Base-by-base conservation (phyloP, 2,329 filamentous ascomycete genomes). In the Alternaria novae-zelandiae region DNA sequence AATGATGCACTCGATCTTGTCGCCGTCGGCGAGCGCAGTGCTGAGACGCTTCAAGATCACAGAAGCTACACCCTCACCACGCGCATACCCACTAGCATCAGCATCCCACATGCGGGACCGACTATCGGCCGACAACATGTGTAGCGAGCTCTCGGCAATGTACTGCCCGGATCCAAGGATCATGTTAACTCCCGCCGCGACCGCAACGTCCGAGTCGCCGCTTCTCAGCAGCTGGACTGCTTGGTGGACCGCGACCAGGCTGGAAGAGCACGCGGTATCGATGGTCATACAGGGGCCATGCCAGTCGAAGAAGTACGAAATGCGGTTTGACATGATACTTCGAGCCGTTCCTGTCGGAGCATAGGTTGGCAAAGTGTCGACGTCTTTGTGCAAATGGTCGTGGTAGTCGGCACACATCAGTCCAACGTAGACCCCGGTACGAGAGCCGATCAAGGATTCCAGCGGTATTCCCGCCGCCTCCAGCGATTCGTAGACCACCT, bases 21-120 rank as follows among this genome's bases (percentile, higher is more conserved):
- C 83, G 2, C 81, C 81, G 68, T 85, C 81, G 0, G 60, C 72
- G 6, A 89, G 59, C 0, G 88, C 88, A 2, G 80, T 73, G 5
- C 70, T 75, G 1, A 89, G 69, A 1, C 72, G 78, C 71, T 89
- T 89, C 0, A 90, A 64, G 0, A 88, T 74, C 0, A 89, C 65
- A 0, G 79, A 75, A 1, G 82, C 82, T 13, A 87, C 73, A 0
- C 86, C 86, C 54, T 89, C 87, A 13, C 84, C 85, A 0, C 86
- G 81, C 30, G 79, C 85, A 71, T 81, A 86, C 8, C 85, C 86
- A 64, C 86, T 76, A 0, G 84, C 86, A 3, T 71, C 51, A 1
- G 70, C 75, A 15, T 76, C 74, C 74, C 74, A 82, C 72, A 78
- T 80, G 2, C 41, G 28, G 7, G 53, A 68, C 2, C 65, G 46